Base-by-base conservation (phyloP, 345 rosid genomes). In the Camelina neglecta region DNA sequence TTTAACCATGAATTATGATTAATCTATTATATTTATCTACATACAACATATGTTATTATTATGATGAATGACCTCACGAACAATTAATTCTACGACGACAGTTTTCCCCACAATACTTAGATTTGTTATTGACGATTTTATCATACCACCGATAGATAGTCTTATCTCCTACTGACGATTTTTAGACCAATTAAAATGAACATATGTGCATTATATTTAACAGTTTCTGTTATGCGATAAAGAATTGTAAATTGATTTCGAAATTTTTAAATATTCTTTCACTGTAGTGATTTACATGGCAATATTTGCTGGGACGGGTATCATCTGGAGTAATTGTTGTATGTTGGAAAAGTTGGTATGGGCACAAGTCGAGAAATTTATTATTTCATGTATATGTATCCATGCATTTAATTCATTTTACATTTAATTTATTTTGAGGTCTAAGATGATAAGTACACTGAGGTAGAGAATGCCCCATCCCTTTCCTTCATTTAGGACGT, bases 391-490 rank as follows among this genome's bases (percentile, higher is more conserved):
- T 12, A 62, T 68, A 76, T 64, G 67, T 61, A 53, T 75, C 1
- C 16, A 63, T 62, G 59, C 64, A 69, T 71, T 60, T 69, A 54
- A 53, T 69, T 45, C 35, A 70, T 47, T 55, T 33, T 33, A 69
- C 21, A 49, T 51, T 49, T 7, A 36, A 36, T 9, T 60, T 69
- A 42, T 31, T 44, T 45, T 55, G 39, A 41, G 83, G 84, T 79
- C 82, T 60, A 84, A 81, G 81, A 79, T 78, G 80, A 85, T 80
- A 81, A 74, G 55, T 77, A 75, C 75, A 71, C 80, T 71, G 67
- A 77, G 69, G 60, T 81, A 85, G 78, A 78, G 73, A 54, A 42
- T 81, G 81, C 78, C 84, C 96, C 92, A 86, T 87, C 88, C 82
- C 85, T 88, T 86, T 88, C 86, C 75, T 71, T 81, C 83, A 84